These are phyloP conservation scores for Mycosphaerella sp. DNA, from an alignment of 2,329 filamentous ascomycete species.

Conservation along the genomic window DNA sequence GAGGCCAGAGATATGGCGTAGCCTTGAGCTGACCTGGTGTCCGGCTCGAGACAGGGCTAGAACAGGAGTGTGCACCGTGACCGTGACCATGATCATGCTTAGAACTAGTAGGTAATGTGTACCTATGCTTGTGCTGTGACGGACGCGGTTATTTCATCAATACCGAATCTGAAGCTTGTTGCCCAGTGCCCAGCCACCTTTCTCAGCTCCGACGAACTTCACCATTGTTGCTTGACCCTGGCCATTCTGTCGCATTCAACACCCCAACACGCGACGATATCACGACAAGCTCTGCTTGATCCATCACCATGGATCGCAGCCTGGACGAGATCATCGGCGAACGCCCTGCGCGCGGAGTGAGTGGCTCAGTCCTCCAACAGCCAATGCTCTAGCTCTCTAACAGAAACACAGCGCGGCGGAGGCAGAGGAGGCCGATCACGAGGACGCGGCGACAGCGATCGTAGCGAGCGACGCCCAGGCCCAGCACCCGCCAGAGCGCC, in stretches of 20 bases:
- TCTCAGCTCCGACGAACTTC: not conserved
- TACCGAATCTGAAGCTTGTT: not conserved
- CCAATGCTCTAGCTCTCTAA: not conserved
- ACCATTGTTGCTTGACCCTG: not conserved
- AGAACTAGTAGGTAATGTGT: too few species aligned
- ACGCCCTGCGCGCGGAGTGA: conserved; percentile 47
- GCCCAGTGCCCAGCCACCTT: not conserved
- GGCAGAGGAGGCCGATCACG: conserved; percentile 23
- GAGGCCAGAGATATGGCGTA: conserved; percentile 21
- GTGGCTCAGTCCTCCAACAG: not conserved
- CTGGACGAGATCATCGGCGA: conserved; percentile 60
- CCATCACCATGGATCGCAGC: conserved; percentile 52
- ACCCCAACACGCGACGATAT: not conserved
- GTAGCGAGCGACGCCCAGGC: conserved; percentile 22
- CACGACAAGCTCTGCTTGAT: not conserved
- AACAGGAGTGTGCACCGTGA: not conserved
- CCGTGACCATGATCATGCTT: not conserved
- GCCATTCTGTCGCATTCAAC: conserved; percentile 2
- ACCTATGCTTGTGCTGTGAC: too few species aligned
- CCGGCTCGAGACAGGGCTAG: not conserved
- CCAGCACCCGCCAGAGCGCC: conserved; percentile 62
- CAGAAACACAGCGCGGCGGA: conserved; percentile 21
- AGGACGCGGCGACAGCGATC: conserved; percentile 24
- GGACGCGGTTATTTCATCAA: too few species aligned
- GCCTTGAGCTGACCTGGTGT: conserved; percentile 9